phyloP scores from a whole-genome alignment of 495 filamentous ascomycete species.

The Staphylotrichum longicolle region DNA sequence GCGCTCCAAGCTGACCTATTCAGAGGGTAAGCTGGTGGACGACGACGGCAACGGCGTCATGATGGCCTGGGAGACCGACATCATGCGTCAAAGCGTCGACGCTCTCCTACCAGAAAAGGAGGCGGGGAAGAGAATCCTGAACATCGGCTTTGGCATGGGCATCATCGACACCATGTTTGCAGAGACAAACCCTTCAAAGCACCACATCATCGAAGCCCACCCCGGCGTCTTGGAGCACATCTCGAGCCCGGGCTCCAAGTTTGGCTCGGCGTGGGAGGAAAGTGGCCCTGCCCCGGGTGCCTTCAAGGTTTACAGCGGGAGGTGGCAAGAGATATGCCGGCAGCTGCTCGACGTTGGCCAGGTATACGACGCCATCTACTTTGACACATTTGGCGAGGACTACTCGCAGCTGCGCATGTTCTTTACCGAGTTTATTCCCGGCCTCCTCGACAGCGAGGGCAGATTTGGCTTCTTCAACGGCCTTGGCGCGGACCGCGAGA shows the following conservation, averaged over 20 bases:
- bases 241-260: slow-evolving; percentile 41
- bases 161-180: slow-evolving; percentile 88
- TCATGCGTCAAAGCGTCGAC: slow-evolving; percentile 77
- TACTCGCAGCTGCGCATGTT: slow-evolving; percentile 83
- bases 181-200: slow-evolving; percentile 58
- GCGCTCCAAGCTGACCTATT: slow-evolving; percentile 71
- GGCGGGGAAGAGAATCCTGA: slow-evolving; percentile 69
- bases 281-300: slow-evolving; percentile 40
- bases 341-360: slow-evolving; percentile 65
- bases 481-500: slow-evolving; percentile 83
- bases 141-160: slow-evolving; percentile 95
- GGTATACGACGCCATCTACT: slow-evolving; percentile 90
- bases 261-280: slow-evolving; percentile 47
- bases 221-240: slow-evolving; percentile 74
- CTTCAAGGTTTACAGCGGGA: slow-evolving; percentile 54
- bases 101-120: slow-evolving; percentile 39
- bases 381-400: slow-evolving; percentile 94
- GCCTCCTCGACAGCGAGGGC: slow-evolving; percentile 67
- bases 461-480: slow-evolving; percentile 95
- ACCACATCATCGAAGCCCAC: slow-evolving; percentile 94
- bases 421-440: slow-evolving; percentile 83
- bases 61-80: slow-evolving; percentile 92
- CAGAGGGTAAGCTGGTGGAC: slow-evolving; percentile 72
- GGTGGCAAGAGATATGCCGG: slow-evolving; percentile 82
- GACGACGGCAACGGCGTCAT: slow-evolving; percentile 83